Percentiles rank a stretch among this genome's conserved stretches.
Evolutionary conservation across 768 basidiomycete species (phyloP).

Genomic region (Porphyrellus cyaneotinctus): DNA sequence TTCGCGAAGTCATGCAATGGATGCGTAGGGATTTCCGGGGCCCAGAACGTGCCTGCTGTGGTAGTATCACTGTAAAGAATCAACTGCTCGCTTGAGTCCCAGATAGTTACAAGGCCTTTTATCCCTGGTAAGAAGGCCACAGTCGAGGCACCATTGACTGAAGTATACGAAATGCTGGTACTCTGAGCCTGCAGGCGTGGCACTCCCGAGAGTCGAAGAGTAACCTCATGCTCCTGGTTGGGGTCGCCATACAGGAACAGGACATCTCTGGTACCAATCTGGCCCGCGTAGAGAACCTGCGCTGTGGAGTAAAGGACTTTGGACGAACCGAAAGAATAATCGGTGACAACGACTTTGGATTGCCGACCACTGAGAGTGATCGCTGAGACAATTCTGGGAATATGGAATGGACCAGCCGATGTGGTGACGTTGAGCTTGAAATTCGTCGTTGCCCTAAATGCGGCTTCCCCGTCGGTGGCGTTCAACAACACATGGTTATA

Average conservation of each 20-base stretch:
- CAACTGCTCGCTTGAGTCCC: constrained; percentile 64
- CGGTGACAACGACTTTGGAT: constrained; percentile 68
- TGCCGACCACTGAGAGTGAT: constrained; percentile 67
- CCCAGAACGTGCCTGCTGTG: constrained; percentile 72
- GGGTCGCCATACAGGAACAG: constrained; percentile 60
- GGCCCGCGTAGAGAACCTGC: constrained; percentile 62
- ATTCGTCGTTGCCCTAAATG: constrained; percentile 28
- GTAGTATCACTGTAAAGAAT: constrained; percentile 63
- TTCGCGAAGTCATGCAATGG: constrained; percentile 43
- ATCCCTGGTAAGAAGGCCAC: constrained; percentile 56
- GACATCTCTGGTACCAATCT: constrained; percentile 57
- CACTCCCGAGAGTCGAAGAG: constrained; percentile 46
- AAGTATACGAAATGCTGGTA: constrained; percentile 24
- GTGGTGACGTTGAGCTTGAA: constrained; percentile 64
- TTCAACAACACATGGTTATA: not conserved
- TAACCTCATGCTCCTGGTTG: constrained; percentile 51
- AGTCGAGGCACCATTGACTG: constrained; percentile 34
- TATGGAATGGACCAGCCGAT: constrained; percentile 44
- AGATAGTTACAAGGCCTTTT: constrained; percentile 55
- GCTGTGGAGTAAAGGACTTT: constrained; percentile 68
- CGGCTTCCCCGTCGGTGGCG: not conserved
- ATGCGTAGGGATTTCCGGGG: constrained; percentile 54
- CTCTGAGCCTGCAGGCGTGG: constrained; percentile 34
- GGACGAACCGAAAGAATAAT: constrained; percentile 68
- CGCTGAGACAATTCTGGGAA: constrained; percentile 51